Conservation (phyloP, 2,329 filamentous ascomycete genomes). For the Colletotrichum godetiae region DNA sequence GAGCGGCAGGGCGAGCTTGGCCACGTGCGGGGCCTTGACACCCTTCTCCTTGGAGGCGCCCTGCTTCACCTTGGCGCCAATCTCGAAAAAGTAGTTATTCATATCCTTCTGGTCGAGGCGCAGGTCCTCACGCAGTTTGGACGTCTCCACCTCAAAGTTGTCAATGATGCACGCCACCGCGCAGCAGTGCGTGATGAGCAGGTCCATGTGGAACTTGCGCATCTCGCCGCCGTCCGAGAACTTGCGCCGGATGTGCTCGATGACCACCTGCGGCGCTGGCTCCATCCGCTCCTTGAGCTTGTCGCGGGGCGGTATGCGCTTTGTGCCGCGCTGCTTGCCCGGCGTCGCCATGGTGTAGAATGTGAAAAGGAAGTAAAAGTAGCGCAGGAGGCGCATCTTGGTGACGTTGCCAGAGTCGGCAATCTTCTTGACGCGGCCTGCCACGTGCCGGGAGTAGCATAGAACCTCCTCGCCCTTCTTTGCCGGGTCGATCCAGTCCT, state of each 20-base stretch:
- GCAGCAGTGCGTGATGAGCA: slow-evolving; percentile 79
- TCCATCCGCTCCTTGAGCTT: slow-evolving; percentile 68
- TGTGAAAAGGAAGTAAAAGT: slow-evolving; percentile 67
- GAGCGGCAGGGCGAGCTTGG: slow-evolving; percentile 80
- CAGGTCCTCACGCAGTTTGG: slow-evolving; percentile 77
- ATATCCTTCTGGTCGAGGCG: slow-evolving; percentile 78
- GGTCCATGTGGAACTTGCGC: slow-evolving; percentile 77
- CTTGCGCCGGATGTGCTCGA: slow-evolving; percentile 75
- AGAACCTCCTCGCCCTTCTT: slow-evolving; percentile 67
- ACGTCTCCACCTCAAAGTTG: slow-evolving; percentile 78
- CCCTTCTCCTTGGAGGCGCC: slow-evolving; percentile 72
- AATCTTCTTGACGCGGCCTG: slow-evolving; percentile 67
- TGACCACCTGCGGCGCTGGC: slow-evolving; percentile 69
- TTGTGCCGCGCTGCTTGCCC: slow-evolving; percentile 58
- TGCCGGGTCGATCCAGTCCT: slow-evolving; percentile 79
- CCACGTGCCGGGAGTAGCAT: slow-evolving; percentile 72
- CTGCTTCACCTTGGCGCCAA: slow-evolving; percentile 75
- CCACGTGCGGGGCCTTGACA: slow-evolving; percentile 62
- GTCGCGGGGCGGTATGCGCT: slow-evolving; percentile 68
- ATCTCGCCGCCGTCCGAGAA: slow-evolving; percentile 75
- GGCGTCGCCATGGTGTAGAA: slow-evolving; percentile 62
- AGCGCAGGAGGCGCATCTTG: slow-evolving; percentile 69
- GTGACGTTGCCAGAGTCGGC: slow-evolving; percentile 54
- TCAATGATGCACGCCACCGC: slow-evolving; percentile 78
- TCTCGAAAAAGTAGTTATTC: slow-evolving; percentile 78